A percentile compares a stretch with the other conserved stretches of the same genome.
Evolutionary conservation across 164 flowering plant species (phyloP).

Genomic region (Protea cynaroides): DNA sequence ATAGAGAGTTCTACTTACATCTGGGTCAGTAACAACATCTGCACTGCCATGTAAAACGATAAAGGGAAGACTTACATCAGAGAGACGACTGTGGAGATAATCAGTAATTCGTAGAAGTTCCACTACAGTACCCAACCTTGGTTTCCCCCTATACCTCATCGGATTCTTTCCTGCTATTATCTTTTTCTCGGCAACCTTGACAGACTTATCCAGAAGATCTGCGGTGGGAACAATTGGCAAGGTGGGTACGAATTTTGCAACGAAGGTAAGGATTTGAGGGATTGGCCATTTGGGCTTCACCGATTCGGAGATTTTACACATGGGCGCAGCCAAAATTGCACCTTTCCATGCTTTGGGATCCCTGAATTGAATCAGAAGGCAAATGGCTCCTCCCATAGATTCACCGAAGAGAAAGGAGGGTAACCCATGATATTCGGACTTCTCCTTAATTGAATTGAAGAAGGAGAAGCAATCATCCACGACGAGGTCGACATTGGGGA

Average conservation of each 20-base stretch:
- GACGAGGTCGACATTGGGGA: constrained; percentile 59
- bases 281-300: constrained; percentile 85
- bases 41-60: constrained; percentile 78
- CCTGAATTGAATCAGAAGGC: constrained; percentile 51
- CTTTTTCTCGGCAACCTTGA: constrained; percentile 65
- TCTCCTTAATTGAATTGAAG: constrained; percentile 39
- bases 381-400: constrained; percentile 93
- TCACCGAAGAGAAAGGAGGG: constrained; percentile 71
- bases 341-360: constrained; percentile 36
- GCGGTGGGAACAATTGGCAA: constrained; percentile 68
- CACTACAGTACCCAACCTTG: constrained; percentile 70
- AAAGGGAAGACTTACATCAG: constrained; percentile 63
- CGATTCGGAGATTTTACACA: constrained; percentile 78
- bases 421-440: constrained; percentile 26
- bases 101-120: constrained; percentile 73
- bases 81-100: constrained; percentile 29
- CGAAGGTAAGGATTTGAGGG: constrained; percentile 42
- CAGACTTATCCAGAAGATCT: constrained; percentile 60
- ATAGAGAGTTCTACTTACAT: constrained; percentile 58
- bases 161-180: constrained; percentile 56
- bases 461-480: constrained; percentile 56
- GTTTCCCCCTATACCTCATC: constrained; percentile 59
- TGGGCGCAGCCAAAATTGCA: constrained; percentile 72
- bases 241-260: constrained; percentile 60
- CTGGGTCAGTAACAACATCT: constrained; percentile 81